phyloP scores from a whole-genome alignment of 306 rosid genomes.

The Prunus mongolica region DNA sequence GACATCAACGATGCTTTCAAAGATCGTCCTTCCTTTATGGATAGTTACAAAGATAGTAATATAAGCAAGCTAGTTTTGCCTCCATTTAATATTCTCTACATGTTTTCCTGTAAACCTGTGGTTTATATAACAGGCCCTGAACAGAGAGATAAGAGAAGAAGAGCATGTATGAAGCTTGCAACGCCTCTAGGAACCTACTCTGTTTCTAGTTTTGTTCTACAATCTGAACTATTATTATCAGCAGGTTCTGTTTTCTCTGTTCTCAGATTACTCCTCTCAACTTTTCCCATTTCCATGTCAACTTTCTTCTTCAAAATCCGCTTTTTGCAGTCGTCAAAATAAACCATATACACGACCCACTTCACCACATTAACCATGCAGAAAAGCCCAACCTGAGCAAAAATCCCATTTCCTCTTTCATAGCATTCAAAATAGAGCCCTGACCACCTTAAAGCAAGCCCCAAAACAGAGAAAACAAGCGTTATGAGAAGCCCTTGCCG shows the following conservation, averaged over 20 bases:
- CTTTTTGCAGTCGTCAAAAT: background rate
- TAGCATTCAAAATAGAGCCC: constrained; percentile 3
- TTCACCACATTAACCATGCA: background rate
- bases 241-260: background rate
- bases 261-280: background rate
- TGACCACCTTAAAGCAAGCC: constrained; percentile 29
- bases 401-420: background rate
- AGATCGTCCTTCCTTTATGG: constrained; percentile 12
- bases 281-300: background rate
- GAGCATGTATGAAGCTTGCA: too few species aligned
- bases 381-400: background rate
- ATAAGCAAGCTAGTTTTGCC: constrained; percentile 6
- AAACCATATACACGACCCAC: background rate
- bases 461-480: constrained; percentile 38
- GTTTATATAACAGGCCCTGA: too few species aligned
- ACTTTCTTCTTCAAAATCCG: background rate
- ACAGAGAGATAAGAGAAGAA: too few species aligned
- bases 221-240: background rate
- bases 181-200: too few species aligned
- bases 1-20: constrained; percentile 22
- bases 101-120: background rate
- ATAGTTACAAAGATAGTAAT: constrained; percentile 4
- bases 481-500: constrained; percentile 33
- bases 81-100: background rate
- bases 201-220: too few species aligned